phyloP scores from a whole-genome alignment of 2,329 filamentous ascomycete species.

The Epichloe scottii region DNA sequence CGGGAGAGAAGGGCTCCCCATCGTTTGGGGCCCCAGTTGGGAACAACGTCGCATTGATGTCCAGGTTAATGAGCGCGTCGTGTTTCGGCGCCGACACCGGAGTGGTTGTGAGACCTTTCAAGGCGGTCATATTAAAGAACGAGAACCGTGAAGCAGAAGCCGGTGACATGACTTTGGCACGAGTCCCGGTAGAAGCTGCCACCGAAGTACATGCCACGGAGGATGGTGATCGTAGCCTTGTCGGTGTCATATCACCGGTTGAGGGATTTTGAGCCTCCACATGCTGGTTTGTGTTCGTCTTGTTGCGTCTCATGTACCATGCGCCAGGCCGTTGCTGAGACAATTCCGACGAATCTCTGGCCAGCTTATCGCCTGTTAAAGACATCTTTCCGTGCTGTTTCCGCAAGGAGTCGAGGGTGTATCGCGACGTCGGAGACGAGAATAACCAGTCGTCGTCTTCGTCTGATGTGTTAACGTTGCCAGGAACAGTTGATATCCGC shows the following conservation, averaged over 20 bases:
- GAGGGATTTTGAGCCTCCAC: neutral
- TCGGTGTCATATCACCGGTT: conserved; percentile 2
- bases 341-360: conserved; percentile 2
- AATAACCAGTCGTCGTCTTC: neutral
- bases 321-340: conserved; percentile 9
- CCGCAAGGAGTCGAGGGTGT: conserved; percentile 9
- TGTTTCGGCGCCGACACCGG: conserved; percentile 19
- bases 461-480: neutral
- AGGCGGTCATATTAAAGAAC: conserved; percentile 32
- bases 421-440: conserved; percentile 10
- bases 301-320: conserved; percentile 14
- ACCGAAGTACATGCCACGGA: neutral
- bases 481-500: neutral
- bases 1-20: conserved; percentile 42
- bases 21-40: conserved; percentile 29
- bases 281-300: conserved; percentile 1
- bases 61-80: conserved; percentile 43
- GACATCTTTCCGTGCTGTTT: conserved; percentile 14
- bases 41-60: conserved; percentile 43
- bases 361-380: conserved; percentile 19
- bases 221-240: conserved; percentile 1
- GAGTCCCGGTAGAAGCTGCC: neutral
- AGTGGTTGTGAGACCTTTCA: conserved; percentile 18
- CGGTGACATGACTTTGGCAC: conserved; percentile 8
- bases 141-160: conserved; percentile 25